These are phyloP conservation scores for Gilbertella persicaria DNA, from an alignment of 371 early-diverging fungal genomes.

Conservation along the genomic window DNA sequence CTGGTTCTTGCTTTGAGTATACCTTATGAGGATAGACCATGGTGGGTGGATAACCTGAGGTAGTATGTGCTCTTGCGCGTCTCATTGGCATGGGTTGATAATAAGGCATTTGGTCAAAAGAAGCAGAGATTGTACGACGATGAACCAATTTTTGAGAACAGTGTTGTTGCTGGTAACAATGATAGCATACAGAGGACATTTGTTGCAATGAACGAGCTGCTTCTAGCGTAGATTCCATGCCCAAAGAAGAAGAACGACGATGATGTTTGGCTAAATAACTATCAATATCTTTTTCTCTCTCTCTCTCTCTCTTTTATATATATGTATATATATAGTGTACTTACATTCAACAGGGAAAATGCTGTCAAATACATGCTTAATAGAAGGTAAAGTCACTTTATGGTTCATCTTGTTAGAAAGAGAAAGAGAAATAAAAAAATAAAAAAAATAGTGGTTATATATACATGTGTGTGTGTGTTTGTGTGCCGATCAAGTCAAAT, in stretches of 20 bases:
- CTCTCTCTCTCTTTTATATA: too few species aligned
- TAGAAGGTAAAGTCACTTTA: slow-evolving; percentile 23
- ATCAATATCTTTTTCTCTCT: not conserved
- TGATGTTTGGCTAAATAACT: not conserved
- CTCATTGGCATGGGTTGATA: not conserved
- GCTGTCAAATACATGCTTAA: slow-evolving; percentile 21
- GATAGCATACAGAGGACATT: not conserved
- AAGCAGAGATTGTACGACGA: slow-evolving; percentile 26
- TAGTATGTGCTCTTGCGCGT: slow-evolving; percentile 29
- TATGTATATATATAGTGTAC: not conserved
- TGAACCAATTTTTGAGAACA: too few species aligned
- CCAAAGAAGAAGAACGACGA: slow-evolving; percentile 7
- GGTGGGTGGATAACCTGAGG: slow-evolving; percentile 30
- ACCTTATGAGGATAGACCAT: slow-evolving; percentile 11
- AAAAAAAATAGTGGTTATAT: not conserved
- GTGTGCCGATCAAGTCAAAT: slow-evolving; percentile 23
- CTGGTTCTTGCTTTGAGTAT: not conserved
- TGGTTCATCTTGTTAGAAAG: slow-evolving; percentile 9
- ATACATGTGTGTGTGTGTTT: slow-evolving; percentile 2
- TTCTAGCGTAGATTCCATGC: slow-evolving; percentile 1
- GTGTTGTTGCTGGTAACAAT: slow-evolving; percentile 6
- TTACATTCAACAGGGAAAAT: slow-evolving; percentile 3
- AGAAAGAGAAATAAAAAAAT: slow-evolving; percentile 8
- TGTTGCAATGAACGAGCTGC: slow-evolving; percentile 11
- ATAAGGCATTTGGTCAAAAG: not conserved